Evolutionary conservation across 352 stramenopile species (phyloP).

Genomic region (Globisporangium spiculum): DNA sequence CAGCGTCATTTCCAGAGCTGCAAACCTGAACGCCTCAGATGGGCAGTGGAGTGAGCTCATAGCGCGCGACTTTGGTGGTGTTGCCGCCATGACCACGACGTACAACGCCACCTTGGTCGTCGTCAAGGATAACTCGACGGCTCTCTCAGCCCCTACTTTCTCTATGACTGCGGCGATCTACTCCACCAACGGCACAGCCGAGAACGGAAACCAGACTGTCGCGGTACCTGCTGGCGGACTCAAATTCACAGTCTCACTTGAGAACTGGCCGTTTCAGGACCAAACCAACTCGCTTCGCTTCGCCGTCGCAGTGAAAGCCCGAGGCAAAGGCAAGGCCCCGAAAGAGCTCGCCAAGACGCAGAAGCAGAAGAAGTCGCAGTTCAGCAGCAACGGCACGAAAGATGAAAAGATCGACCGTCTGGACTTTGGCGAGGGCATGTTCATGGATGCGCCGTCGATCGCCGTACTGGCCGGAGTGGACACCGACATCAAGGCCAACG

Average conservation of each 20-base stretch:
- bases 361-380: slow-evolving; percentile 15
- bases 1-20: too few species aligned
- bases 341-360: not conserved
- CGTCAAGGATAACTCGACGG: not conserved
- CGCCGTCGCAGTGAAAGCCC: slow-evolving; percentile 29
- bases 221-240: slow-evolving; percentile 33
- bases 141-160: slow-evolving; percentile 14
- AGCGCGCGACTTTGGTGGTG: not conserved
- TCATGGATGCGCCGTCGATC: not conserved
- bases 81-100: not conserved
- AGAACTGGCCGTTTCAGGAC: slow-evolving; percentile 27
- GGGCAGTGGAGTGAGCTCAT: too few species aligned
- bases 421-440: slow-evolving; percentile 30
- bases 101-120: not conserved
- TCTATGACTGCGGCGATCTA: slow-evolving; percentile 41
- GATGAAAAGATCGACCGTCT: slow-evolving; percentile 23
- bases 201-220: slow-evolving; percentile 32
- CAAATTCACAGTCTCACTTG: slow-evolving; percentile 42
- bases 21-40: too few species aligned
- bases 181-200: slow-evolving; percentile 23
- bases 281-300: slow-evolving; percentile 27
- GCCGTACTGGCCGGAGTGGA: not conserved
- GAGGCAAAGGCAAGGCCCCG: slow-evolving; percentile 16
- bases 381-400: not conserved
- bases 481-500: not conserved